Evolutionary conservation across 495 filamentous ascomycete genomes (phyloP), one percentile per base, ranked within the genome.

Genomic region (Wilcoxina mikolae): DNA sequence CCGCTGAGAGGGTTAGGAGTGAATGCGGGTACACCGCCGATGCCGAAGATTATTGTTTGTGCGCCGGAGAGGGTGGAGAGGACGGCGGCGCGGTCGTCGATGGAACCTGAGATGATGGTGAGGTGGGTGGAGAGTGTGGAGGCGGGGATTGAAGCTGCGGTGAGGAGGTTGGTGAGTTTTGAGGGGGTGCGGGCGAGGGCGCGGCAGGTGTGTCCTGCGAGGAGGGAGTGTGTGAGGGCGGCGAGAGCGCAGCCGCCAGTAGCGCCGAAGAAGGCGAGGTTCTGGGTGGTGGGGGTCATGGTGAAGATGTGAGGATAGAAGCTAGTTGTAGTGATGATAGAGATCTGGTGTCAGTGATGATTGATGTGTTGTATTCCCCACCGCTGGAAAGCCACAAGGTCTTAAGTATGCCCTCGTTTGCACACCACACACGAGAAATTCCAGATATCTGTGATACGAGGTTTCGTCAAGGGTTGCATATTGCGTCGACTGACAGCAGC

Each of bases 181-280:
- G 70, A 57, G 23, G 80, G 76, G 9, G 70, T 74, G 18, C 80
- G 77, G 41, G 51, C 56, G 29, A 64, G 51, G 41, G 12, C 10
- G 11, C 41, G 12, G 31, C 17, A 70, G 20, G 64, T 58, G 50
- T 75, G 71, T 33, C 72, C 73, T 3, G 68, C 66, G 25, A 70
- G 60, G 27, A 79, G 68, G 9, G 71, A 62, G 18, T 67, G 61
- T 9, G 66, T 63, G 20, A 77, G 68, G 42, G 69, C 68, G 38
- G 72, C 59, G 9, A 72, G 58, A 17, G 68, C 68, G 55, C 69
- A 72, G 46, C 73, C 74, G 49, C 70, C 72, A n/a, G 74, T 77
- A 26, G 73, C 71, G 24, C 75, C 75, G 55, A 76, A 69, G 65
- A 77, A 77, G 24, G 71, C 69, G 18, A 78, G 55, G 31, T 35